These are phyloP conservation scores for Hymenoscyphus scutula DNA, from an alignment of 2,329 filamentous ascomycete genomes.

Conservation along the genomic window DNA sequence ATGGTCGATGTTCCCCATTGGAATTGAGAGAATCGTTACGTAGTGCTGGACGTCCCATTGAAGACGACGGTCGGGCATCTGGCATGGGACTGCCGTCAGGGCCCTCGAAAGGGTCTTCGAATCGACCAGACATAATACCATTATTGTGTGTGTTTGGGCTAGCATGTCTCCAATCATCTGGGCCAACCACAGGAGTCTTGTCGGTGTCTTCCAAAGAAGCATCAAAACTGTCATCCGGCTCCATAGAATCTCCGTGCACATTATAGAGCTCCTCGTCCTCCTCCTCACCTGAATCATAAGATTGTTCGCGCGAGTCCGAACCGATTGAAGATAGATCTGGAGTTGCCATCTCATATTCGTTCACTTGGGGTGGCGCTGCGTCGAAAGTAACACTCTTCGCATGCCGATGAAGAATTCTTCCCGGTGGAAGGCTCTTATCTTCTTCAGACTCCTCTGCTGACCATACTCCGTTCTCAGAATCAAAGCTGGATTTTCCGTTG, in stretches of 20 bases:
- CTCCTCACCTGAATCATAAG: slow-evolving; percentile 81
- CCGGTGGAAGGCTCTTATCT: slow-evolving; percentile 59
- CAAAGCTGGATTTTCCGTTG: slow-evolving; percentile 60
- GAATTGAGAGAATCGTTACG: slow-evolving; percentile 74
- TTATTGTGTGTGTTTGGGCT: slow-evolving; percentile 43
- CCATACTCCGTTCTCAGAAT: slow-evolving; percentile 67
- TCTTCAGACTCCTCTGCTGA: slow-evolving; percentile 62
- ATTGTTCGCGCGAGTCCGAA: slow-evolving; percentile 86
- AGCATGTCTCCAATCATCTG: slow-evolving; percentile 90
- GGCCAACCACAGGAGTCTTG: slow-evolving; percentile 96
- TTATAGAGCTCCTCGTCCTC: slow-evolving; percentile 64
- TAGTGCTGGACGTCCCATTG: slow-evolving; percentile 49
- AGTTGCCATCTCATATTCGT: slow-evolving; percentile 97
- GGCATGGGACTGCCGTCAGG: slow-evolving; percentile 65
- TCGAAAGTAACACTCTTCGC: slow-evolving; percentile 98
- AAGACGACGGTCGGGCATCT: slow-evolving; percentile 40
- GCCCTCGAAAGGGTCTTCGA: slow-evolving; percentile 65
- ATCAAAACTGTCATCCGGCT: slow-evolving; percentile 83
- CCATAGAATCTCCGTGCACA: slow-evolving; percentile 52
- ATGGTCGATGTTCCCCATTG: slow-evolving; percentile 76
- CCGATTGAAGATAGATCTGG: slow-evolving; percentile 92
- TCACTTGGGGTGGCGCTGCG: slow-evolving; percentile 85
- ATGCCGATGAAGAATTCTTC: slow-evolving; percentile 72
- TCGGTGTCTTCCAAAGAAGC: slow-evolving; percentile 92
- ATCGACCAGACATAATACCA: slow-evolving; percentile 27